These are phyloP conservation scores for Arabidopsis arenosa DNA, from an alignment of 345 rosid species.

Conservation along the genomic window DNA sequence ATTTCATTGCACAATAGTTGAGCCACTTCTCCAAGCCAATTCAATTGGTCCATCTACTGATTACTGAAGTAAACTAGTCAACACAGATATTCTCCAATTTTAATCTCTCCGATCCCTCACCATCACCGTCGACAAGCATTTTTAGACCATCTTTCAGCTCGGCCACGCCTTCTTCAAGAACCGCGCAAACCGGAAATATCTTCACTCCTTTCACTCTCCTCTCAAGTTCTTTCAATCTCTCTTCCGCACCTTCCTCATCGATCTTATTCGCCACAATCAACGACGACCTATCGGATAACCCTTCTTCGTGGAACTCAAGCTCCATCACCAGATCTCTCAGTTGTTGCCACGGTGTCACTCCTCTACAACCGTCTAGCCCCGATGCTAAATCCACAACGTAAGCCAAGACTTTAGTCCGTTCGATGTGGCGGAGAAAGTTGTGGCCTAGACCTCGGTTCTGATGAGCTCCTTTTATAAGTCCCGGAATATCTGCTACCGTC, in stretches of 20 bases:
- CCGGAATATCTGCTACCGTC: conserved; percentile 95
- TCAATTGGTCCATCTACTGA: conserved; percentile 1
- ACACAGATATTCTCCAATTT: conserved; percentile 55
- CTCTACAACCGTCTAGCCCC: conserved; percentile 70
- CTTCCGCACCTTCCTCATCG: conserved; percentile 75
- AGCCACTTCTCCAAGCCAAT: background rate
- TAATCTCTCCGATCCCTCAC: conserved; percentile 49
- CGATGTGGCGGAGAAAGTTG: conserved; percentile 87
- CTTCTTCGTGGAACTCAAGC: conserved; percentile 86
- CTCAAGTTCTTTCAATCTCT: conserved; percentile 63
- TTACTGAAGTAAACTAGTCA: conserved; percentile 40
- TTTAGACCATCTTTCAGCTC: conserved; percentile 83
- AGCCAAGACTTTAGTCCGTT: conserved; percentile 92
- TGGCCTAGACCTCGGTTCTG: conserved; percentile 89
- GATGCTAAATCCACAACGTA: conserved; percentile 88
- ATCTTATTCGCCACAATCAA: conserved; percentile 86
- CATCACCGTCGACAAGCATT: conserved; percentile 60
- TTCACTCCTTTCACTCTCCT: conserved; percentile 68
- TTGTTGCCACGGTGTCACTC: conserved; percentile 86
- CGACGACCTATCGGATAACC: conserved; percentile 75
- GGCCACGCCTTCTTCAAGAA: conserved; percentile 79
- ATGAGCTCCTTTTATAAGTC: conserved; percentile 91
- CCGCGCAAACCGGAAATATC: conserved; percentile 76
- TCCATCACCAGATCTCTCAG: conserved; percentile 75
- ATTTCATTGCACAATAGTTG: conserved; percentile 21